These are phyloP conservation scores for Xylariaceae sp. DNA, from an alignment of 2,329 filamentous ascomycete species.

Conservation along the genomic window DNA sequence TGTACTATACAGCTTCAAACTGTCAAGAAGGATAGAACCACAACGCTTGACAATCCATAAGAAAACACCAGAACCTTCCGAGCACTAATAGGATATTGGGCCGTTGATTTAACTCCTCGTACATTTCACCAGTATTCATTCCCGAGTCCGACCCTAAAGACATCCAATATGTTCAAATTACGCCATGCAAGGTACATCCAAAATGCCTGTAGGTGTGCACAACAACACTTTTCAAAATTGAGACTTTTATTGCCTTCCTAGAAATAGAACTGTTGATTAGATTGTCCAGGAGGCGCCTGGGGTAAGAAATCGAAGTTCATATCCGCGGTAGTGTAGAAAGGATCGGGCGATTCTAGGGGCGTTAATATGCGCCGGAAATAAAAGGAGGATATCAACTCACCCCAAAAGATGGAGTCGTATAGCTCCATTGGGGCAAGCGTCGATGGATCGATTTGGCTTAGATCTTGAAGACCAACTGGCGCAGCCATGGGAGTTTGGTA, in stretches of 20 bases:
- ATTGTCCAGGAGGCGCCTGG: conserved; percentile 63
- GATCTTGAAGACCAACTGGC: conserved; percentile 47
- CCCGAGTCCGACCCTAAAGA: too few species aligned
- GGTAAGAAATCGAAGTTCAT: conserved; percentile 67
- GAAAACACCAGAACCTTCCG: too few species aligned
- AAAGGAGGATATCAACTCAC: conserved; percentile 49
- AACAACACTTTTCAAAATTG: not conserved
- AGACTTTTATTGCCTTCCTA: conserved; percentile 34
- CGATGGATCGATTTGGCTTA: conserved; percentile 58
- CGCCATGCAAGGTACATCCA: too few species aligned
- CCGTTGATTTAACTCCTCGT: too few species aligned
- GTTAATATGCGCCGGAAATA: conserved; percentile 22
- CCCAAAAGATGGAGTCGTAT: conserved; percentile 72
- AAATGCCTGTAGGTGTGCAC: too few species aligned
- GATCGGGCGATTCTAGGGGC: conserved; percentile 60
- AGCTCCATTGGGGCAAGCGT: conserved; percentile 71
- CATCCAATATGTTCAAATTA: too few species aligned
- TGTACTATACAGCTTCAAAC: too few species aligned
- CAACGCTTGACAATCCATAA: too few species aligned
- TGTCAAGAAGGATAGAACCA: too few species aligned
- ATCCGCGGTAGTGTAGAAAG: conserved; percentile 62
- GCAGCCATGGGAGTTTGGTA: conserved; percentile 44
- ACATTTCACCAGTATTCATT: too few species aligned
- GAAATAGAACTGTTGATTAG: conserved; percentile 63
- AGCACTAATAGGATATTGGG: too few species aligned